Percentiles rank a stretch among this genome's conserved stretches.
These are phyloP conservation scores for Ananas comosus DNA, from an alignment of 176 grass and related monocot species.

Conservation along the genomic window DNA sequence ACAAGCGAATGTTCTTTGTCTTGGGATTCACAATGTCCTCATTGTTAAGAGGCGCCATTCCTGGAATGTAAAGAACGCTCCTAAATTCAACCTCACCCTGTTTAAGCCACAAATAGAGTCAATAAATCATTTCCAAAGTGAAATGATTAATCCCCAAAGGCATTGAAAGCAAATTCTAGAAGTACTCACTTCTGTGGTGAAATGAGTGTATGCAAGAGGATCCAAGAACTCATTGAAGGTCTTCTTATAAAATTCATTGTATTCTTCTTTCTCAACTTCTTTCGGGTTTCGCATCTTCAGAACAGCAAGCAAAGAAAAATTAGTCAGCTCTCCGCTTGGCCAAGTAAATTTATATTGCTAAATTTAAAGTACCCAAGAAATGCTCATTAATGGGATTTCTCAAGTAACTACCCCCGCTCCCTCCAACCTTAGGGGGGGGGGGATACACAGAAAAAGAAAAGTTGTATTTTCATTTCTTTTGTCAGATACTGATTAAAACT, in stretches of 20 bases:
- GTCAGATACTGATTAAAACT: neutral
- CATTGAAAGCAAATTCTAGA: constrained; percentile 12
- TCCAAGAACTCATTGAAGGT: constrained; percentile 93
- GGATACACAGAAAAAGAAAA: neutral
- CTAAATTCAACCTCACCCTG: constrained; percentile 94
- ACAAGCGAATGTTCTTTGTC: constrained; percentile 83
- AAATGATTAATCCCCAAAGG: constrained; percentile 5
- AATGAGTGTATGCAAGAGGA: constrained; percentile 67
- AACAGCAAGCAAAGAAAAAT: constrained; percentile 6
- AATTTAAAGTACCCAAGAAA: neutral
- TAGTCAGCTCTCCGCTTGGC: neutral
- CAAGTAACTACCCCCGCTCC: neutral
- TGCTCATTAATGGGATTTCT: too few relatives aligned
- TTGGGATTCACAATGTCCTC: constrained; percentile 85
- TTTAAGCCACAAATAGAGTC: constrained; percentile 17
- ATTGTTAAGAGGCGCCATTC: constrained; percentile 83
- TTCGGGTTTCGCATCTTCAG: constrained; percentile 86
- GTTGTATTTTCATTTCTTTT: neutral
- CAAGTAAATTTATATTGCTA: neutral
- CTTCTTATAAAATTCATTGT: constrained; percentile 94
- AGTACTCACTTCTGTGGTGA: constrained; percentile 62
- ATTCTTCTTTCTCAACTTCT: constrained; percentile 64
- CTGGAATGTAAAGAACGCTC: constrained; percentile 83
- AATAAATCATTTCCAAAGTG: constrained; percentile 9
- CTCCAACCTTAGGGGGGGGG: neutral